Percentiles rank a stretch among this genome's conserved stretches.
Conservation (phyloP, 352 stramenopile species). For the Globisporangium nodosum region DNA sequence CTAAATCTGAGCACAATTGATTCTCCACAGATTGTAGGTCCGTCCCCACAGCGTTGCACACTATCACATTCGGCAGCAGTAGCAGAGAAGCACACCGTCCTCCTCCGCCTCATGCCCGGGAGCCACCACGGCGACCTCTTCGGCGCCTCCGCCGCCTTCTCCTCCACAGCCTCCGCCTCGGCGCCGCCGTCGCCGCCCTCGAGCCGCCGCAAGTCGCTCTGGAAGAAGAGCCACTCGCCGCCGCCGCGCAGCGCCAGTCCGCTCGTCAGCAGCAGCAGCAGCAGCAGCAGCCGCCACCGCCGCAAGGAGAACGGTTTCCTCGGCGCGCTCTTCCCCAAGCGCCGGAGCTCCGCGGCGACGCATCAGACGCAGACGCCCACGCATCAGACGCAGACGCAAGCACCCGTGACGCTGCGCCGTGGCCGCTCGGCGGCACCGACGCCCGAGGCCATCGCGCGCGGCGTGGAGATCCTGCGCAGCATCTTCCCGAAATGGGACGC, state of each 20-base stretch:
- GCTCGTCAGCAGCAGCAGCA: not conserved
- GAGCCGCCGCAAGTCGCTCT: conserved; percentile 16
- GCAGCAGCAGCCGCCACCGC: conserved; percentile 7
- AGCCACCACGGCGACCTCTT: conserved; percentile 10
- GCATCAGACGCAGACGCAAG: not conserved
- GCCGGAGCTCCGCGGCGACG: conserved; percentile 6
- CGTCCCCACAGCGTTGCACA: not conserved
- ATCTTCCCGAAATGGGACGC: conserved; percentile 83
- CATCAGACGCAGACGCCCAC: not conserved
- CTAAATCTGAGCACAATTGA: no score
- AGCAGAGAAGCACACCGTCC: not conserved
- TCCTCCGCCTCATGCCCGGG: conserved; percentile 6
- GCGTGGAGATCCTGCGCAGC: conserved; percentile 65
- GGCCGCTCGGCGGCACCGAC: conserved; percentile 20
- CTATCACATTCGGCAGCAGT: not conserved
- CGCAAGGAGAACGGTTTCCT: conserved; percentile 13
- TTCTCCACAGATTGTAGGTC: no score
- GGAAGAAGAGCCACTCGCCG: conserved; percentile 11
- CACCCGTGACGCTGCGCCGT: not conserved
- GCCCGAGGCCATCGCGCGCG: conserved; percentile 41
- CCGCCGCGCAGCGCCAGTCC: conserved; percentile 7
- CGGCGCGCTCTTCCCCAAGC: conserved; percentile 16
- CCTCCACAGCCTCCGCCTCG: not conserved
- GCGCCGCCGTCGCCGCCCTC: conserved; percentile 4
- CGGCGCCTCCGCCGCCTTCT: conserved; percentile 2